Base-by-base conservation (phyloP, 2,329 filamentous ascomycete genomes). In the Pseudonectria buxi region DNA sequence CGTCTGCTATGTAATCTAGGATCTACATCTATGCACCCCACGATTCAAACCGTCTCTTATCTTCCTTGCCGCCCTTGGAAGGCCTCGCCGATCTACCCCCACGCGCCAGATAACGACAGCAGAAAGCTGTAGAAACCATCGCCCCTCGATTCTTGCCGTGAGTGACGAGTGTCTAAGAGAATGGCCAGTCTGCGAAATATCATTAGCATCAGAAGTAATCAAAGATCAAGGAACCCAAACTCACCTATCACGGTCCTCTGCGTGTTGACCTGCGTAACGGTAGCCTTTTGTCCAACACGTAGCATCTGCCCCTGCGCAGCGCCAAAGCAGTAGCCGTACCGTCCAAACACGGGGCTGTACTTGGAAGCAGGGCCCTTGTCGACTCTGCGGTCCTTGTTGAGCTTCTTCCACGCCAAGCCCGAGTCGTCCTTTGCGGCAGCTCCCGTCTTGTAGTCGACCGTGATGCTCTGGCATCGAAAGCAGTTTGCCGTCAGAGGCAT, bases 341-440 rank as follows among this genome's bases (percentile, higher is more conserved):
- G 40, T 6, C 49, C 48, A 32, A 51, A 51, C 1, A 51, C 49
- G 4, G 49, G 49, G 4, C 44, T 51, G 12, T 49, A 51, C 25
- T 51, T 50, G 1, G 44, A 22, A 9, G 18, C 18, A 9, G 9
- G 46, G 1, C 49, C 49, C 3, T 32, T 39, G 10, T 51, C 49
- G 1, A 51, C 49, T 18, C 49, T 35, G 5, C 49, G 32, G 11
- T 51, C 49, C 9, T 50, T 50, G 33, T 51, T 51, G 3, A 51
- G 27, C 10, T 50, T 51, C 32, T 51, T 51, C 49, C 46, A 51
- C 2, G 41, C 46, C 27, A 28, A 37, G 1, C 49, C 49, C 0
- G 36, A 27, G 14, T 51, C 49, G 3, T 51, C 46, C 2, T 32
- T 28, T 4, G 49, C 49, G 0, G 46, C 45, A 10, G 43, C 43